Conservation (phyloP, 495 filamentous ascomycete genomes). For the Aspergillus egyptiacus region DNA sequence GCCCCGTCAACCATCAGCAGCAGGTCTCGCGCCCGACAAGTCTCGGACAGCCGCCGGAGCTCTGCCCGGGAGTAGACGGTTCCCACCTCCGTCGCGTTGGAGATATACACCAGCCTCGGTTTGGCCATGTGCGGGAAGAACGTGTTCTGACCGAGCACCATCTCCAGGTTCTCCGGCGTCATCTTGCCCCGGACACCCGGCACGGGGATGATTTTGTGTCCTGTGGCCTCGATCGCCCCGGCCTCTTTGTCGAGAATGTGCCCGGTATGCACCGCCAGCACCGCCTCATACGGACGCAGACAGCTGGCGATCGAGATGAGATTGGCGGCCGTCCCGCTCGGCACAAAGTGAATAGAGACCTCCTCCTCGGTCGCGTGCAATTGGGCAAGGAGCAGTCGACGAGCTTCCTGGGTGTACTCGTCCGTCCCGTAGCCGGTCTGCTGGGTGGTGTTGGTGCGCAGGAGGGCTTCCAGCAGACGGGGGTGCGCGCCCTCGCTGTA, state of each 20-base stretch:
- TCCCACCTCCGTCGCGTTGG: slow-evolving; percentile 40
- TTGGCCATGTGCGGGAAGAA: slow-evolving; percentile 44
- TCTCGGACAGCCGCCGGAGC: slow-evolving; percentile 25
- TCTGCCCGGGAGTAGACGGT: slow-evolving; percentile 37
- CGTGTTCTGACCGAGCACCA: slow-evolving; percentile 31
- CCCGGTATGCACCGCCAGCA: slow-evolving; percentile 36
- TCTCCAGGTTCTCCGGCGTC: slow-evolving; percentile 32
- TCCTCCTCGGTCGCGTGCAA: slow-evolving; percentile 31
- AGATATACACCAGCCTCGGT: slow-evolving; percentile 39
- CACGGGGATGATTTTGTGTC: slow-evolving; percentile 41
- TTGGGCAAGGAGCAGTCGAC: slow-evolving; percentile 28
- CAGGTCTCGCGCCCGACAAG: slow-evolving; percentile 30
- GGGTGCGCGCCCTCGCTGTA: slow-evolving; percentile 45
- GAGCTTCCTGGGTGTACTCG: slow-evolving; percentile 28
- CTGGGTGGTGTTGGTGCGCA: slow-evolving; percentile 34
- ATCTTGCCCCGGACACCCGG: slow-evolving; percentile 37
- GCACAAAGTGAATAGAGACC: slow-evolving; percentile 41
- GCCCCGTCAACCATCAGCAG: slow-evolving; percentile 40
- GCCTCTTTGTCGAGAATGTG: slow-evolving; percentile 42
- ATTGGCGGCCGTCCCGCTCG: slow-evolving; percentile 41
- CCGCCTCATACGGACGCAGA: slow-evolving; percentile 39
- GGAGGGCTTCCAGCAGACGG: slow-evolving; percentile 36
- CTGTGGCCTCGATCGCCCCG: slow-evolving; percentile 41
- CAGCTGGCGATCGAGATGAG: slow-evolving; percentile 42
- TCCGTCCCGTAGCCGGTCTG: slow-evolving; percentile 40